phyloP scores from a whole-genome alignment of 2,329 filamentous ascomycete genomes.

The Penicillium sp. region DNA sequence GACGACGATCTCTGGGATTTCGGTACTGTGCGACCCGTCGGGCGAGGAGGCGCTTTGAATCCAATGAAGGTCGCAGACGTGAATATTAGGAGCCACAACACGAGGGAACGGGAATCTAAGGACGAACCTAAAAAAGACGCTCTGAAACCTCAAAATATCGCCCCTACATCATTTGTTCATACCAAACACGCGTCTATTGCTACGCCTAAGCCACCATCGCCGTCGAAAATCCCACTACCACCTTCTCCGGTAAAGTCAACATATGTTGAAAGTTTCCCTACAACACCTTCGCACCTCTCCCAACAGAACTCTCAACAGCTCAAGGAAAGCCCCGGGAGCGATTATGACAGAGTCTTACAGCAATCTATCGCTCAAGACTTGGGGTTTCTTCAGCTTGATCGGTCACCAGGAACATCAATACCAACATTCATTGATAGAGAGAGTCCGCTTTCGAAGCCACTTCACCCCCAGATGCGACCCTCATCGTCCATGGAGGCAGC shows the following conservation, averaged over 20 bases:
- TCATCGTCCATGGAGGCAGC: constrained; percentile 40
- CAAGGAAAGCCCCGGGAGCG: constrained; percentile 44
- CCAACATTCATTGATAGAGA: constrained; percentile 21
- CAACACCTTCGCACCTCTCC: constrained; percentile 53
- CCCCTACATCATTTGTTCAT: constrained; percentile 63
- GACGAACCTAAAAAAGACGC: constrained; percentile 33
- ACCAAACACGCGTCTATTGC: constrained; percentile 48
- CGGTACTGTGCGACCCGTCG: constrained; percentile 86
- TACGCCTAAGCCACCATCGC: constrained; percentile 50
- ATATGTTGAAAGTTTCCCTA: constrained; percentile 56
- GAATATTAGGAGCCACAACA: constrained; percentile 68
- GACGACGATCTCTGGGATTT: constrained; percentile 94
- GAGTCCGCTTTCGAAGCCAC: constrained; percentile 20
- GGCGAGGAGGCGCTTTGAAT: constrained; percentile 67
- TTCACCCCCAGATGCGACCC: constrained; percentile 32
- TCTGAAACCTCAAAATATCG: constrained; percentile 45
- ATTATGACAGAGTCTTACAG: constrained; percentile 49
- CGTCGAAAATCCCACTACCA: constrained; percentile 66
- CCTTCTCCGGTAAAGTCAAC: constrained; percentile 60
- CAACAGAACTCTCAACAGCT: constrained; percentile 41
- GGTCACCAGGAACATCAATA: constrained; percentile 29
- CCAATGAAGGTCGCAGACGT: constrained; percentile 80
- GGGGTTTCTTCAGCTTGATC: constrained; percentile 44
- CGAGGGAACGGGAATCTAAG: constrained; percentile 38
- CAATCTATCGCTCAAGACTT: constrained; percentile 48